Base-by-base conservation (phyloP, 345 rosid species). In the Salix viminalis region DNA sequence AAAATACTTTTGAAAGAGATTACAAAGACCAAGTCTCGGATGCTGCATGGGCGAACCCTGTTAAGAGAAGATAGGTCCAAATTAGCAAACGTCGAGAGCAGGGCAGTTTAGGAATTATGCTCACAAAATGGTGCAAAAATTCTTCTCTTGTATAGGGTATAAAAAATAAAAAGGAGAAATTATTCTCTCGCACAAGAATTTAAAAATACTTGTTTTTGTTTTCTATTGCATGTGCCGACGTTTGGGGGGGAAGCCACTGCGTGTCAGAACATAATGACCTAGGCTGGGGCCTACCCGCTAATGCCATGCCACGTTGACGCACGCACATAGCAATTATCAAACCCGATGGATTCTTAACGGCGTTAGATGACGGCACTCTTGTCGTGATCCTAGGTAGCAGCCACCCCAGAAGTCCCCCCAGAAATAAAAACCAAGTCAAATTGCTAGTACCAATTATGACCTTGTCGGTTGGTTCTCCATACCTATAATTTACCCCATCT, bases 351-450 rank as follows among this genome's bases (percentile, higher is more conserved):
- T 30, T 18, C 24, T 18, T 78, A 68, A 83, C 79, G 79, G 67
- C 79, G 81, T 71, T 52, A 70, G 15, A 30, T 39, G 23, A 66
- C 80, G 69, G n/a, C 48, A 9, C 69, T 28, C 36, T 52, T 74
- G 78, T 72, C 75, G 41, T 52, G 58, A 23, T 75, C 77, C 75
- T 2, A 48, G 75, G 79, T 56, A 68, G 65, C 84, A 71, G 77
- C 74, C 81, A 7, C 24, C 65, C 32, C n/a, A 30, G 4, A 52
- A 9, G 32, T 24, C 15, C 58, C 18, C 19, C 6, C 23, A 16
- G 21, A 46, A 11, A 37, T 0, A 9, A 42, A 42, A 18, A 9
- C 19, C 6, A 23, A 15, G 14, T 3, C 11, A 39, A 68, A 15
- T 36, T 30, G 44, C 61, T 73, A 1, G 10, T 62, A 14, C 18